These are phyloP conservation scores for Exserohilum rostratum DNA, from an alignment of 2,329 filamentous ascomycete genomes.

Conservation along the genomic window DNA sequence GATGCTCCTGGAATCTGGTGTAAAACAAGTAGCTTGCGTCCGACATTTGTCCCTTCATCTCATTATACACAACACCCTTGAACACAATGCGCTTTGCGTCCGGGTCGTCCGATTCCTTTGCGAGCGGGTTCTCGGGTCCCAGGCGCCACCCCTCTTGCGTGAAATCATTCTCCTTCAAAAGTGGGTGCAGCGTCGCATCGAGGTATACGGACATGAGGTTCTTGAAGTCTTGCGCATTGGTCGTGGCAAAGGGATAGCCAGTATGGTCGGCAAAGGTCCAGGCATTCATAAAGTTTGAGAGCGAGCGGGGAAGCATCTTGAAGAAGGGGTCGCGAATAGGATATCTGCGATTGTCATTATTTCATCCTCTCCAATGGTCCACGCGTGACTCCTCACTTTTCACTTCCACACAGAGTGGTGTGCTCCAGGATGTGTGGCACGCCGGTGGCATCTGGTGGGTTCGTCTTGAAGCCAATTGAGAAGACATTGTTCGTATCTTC, in stretches of 20 bases:
- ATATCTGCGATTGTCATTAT: constrained; percentile 62
- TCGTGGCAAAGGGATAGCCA: constrained; percentile 97
- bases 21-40: constrained; percentile 97
- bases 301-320: constrained; percentile 96
- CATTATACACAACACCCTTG: constrained; percentile 98
- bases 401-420: constrained; percentile 92
- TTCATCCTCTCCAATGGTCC: too few species aligned
- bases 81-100: constrained; percentile 78
- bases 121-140: constrained; percentile 82
- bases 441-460: constrained; percentile 93
- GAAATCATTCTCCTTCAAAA: constrained; percentile 90
- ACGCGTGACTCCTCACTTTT: constrained; percentile 67
- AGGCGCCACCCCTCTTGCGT: constrained; percentile 97
- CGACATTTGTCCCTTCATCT: constrained; percentile 99
- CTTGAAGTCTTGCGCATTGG: constrained; percentile 91
- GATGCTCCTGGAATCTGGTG: constrained; percentile 91
- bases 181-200: constrained; percentile 87
- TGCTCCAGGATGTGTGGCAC: constrained; percentile 98
- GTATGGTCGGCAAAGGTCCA: constrained; percentile 97
- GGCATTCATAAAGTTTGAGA: constrained; percentile 99
- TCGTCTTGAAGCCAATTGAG: constrained; percentile 98
- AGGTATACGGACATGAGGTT: constrained; percentile 97
- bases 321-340: constrained; percentile 99
- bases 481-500: constrained; percentile 99
- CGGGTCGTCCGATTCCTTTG: constrained; percentile 50